phyloP scores from a whole-genome alignment of 139 green algal species.

The Pleodorina starrii region DNA sequence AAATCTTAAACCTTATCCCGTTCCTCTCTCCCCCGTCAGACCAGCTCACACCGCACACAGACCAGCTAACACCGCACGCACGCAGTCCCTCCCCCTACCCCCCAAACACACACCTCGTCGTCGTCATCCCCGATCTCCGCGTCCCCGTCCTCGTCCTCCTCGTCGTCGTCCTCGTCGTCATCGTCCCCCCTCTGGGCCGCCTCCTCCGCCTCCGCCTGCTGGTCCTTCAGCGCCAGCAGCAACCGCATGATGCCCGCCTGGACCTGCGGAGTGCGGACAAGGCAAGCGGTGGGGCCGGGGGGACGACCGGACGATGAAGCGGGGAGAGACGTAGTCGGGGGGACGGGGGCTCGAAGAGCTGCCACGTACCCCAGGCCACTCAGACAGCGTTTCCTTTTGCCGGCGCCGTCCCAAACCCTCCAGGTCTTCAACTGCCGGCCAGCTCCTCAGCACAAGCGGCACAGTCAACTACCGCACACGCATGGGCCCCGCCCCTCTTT shows the following conservation, averaged over 20 bases:
- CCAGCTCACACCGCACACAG: not conserved
- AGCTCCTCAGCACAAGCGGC: too few relatives aligned
- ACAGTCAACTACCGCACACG: too few relatives aligned
- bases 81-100: not conserved
- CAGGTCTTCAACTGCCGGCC: too few relatives aligned
- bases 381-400: too few relatives aligned
- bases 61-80: not conserved
- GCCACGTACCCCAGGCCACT: too few relatives aligned
- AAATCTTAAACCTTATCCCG: too few relatives aligned
- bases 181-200: not conserved
- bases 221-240: conserved; percentile 63
- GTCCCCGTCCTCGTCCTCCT: conserved; percentile 1
- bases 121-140: conserved; percentile 32
- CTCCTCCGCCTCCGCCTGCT: conserved; percentile 58
- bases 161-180: conserved; percentile 21
- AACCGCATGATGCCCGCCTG: conserved; percentile 59
- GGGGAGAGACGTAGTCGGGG: too few relatives aligned
- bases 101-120: not conserved
- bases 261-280: too few relatives aligned
- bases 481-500: too few relatives aligned
- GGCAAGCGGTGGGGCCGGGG: too few relatives aligned
- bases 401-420: too few relatives aligned
- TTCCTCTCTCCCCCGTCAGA: not conserved
- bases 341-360: too few relatives aligned
- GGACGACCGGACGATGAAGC: not conserved